These are phyloP conservation scores for Candida rishiriensis DNA, from an alignment of 805 yeast species.

Conservation along the genomic window DNA sequence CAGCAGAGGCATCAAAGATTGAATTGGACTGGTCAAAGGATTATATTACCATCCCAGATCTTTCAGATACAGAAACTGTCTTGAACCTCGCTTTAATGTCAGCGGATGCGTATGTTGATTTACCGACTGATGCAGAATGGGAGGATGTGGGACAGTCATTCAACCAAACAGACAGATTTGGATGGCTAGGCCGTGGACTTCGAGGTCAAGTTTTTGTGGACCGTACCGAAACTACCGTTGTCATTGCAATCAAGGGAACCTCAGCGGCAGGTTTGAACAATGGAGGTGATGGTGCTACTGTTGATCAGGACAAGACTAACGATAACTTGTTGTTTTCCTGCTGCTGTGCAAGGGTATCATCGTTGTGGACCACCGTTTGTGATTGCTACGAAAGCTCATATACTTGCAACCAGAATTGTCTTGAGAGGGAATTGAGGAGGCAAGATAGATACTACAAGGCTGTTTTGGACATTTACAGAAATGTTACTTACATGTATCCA, in stretches of 20 bases:
- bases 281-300: slow-evolving; percentile 56
- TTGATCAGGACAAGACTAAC: slow-evolving; percentile 73
- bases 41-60: slow-evolving; percentile 60
- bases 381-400: slow-evolving; percentile 83
- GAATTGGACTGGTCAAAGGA: slow-evolving; percentile 63
- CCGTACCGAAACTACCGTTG: slow-evolving; percentile 50
- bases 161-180: slow-evolving; percentile 57
- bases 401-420: slow-evolving; percentile 83
- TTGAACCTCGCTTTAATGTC: slow-evolving; percentile 78
- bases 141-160: slow-evolving; percentile 49
- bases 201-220: slow-evolving; percentile 87
- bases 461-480: slow-evolving; percentile 67
- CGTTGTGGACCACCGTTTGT: slow-evolving; percentile 92
- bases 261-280: slow-evolving; percentile 69
- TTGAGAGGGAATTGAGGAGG: slow-evolving; percentile 68
- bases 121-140: slow-evolving; percentile 84
- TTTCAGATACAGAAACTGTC: slow-evolving; percentile 69
- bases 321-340: slow-evolving; percentile 90
- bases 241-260: slow-evolving; percentile 87
- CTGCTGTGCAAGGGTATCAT: slow-evolving; percentile 91
- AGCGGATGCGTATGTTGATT: slow-evolving; percentile 82
- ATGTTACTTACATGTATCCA: slow-evolving; percentile 67
- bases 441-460: slow-evolving; percentile 83
- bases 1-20: slow-evolving; percentile 33
- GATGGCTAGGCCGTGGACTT: slow-evolving; percentile 83